Conservation (phyloP, 2,329 filamentous ascomycete species). For the Alternaria triticimaculans region DNA sequence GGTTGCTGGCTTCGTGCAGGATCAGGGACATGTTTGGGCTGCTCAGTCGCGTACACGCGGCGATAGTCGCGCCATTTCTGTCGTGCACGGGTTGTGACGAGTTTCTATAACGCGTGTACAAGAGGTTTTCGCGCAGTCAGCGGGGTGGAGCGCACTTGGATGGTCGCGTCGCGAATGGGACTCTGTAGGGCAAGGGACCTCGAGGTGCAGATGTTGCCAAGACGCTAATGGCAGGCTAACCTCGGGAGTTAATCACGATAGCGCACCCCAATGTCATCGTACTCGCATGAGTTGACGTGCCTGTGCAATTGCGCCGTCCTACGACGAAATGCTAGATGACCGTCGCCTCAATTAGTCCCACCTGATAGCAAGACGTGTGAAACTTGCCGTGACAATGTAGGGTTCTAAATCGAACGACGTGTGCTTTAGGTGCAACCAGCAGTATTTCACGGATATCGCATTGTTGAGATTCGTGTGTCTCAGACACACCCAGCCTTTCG, state of each 20-base stretch:
- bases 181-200: not conserved
- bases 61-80: conserved; percentile 3
- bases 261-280: not conserved
- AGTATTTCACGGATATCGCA: not conserved
- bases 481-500: not conserved
- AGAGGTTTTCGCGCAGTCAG: not conserved
- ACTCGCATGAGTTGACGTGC: too few species aligned
- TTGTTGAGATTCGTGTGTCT: not conserved
- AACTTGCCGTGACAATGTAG: not conserved
- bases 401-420: not conserved
- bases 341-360: not conserved
- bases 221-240: not conserved
- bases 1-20: conserved; percentile 3
- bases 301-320: too few species aligned
- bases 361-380: not conserved
- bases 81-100: not conserved
- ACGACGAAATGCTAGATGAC: too few species aligned
- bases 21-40: conserved; percentile 3
- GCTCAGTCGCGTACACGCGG: not conserved
- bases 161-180: conserved; percentile 1
- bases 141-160: not conserved
- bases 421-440: not conserved
- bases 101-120: not conserved
- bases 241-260: not conserved
- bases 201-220: conserved; percentile 10